Base-by-base conservation (phyloP, 2,329 filamentous ascomycete species). In the Ambrosiella beaveri region DNA sequence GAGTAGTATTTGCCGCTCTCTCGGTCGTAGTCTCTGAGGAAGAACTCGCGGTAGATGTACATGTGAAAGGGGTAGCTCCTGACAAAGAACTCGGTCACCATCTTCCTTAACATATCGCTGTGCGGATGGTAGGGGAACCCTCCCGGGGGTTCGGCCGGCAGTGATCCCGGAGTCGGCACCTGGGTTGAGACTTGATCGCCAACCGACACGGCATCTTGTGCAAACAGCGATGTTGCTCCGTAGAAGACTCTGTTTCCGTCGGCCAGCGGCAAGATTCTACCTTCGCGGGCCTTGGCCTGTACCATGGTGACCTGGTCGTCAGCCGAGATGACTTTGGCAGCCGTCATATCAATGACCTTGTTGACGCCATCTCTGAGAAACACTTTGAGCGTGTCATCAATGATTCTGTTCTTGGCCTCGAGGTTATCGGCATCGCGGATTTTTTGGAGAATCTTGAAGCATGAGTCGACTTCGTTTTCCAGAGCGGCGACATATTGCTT, bases 21-120 rank as follows among this genome's bases (percentile, higher is more conserved):
- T 1, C 69, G 66, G 61, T 74, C 72, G 57, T 75, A 77, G 62
- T 76, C 74, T 37, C 74, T 65, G 8, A 77, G 64, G 59, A 77
- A 77, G 60, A 71, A 75, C 62, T 76, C 74, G 37, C 74, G 69
- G 60, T 77, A 76, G 1, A 77, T 66, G 58, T 72, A 70, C 73
- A 76, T 75, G 62, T 73, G 69, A 61, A 74, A 75, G 40, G 73
- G 70, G 55, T 76, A 77, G 19, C 74, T 70, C 41, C 71, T 65
- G 57, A 71, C 69, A 64, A 77, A 77, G 62, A 76, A 77, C 2
- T 66, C 67, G 0, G 72, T 71, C 72, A 76, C 75, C 53, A 75
- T 67, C 15, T 66, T 64, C 57, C 71, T 72, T 11, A 71, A 74
- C 13, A 68, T 70, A 19, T 73, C 69, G 55, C 74, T 71, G 35